A percentile compares a stretch with the other conserved stretches of the same genome.
These are phyloP conservation scores for Silene conica DNA, from an alignment of 148 eudicot genomes.

Conservation along the genomic window DNA sequence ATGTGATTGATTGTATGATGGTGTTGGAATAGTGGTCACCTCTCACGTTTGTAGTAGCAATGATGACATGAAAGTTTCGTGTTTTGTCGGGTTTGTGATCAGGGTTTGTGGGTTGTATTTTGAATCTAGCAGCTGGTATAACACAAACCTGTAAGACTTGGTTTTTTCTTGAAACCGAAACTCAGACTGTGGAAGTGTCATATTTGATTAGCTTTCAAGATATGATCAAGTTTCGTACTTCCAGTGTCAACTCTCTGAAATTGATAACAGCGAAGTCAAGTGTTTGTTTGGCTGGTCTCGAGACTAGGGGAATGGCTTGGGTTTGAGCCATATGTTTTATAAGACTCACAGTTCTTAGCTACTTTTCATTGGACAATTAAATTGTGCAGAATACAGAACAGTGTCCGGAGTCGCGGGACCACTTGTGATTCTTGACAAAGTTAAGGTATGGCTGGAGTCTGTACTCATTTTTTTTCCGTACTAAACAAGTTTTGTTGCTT, in stretches of 20 bases:
- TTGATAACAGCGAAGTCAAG: not conserved
- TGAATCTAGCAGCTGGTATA: not conserved
- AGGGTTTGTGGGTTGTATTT: not conserved
- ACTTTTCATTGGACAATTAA: not conserved
- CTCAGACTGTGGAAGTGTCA: not conserved
- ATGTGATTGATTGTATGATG: not conserved
- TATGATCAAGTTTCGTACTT: too few relatives aligned
- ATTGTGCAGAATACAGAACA: conserved; percentile 50
- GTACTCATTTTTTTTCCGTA: too few relatives aligned
- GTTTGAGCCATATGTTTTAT: not conserved
- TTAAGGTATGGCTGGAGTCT: conserved; percentile 61
- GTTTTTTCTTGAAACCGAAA: not conserved
- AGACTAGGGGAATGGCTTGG: not conserved
- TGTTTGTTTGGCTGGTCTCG: not conserved
- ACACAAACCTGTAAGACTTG: not conserved
- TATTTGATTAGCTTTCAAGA: too few relatives aligned
- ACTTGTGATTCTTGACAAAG: conserved; percentile 63
- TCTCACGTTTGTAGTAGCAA: not conserved
- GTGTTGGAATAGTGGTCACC: not conserved
- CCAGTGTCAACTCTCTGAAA: not conserved
- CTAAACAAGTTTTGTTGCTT: not conserved
- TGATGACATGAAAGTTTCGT: not conserved
- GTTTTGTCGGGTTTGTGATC: not conserved
- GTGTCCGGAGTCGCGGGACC: conserved; percentile 68
- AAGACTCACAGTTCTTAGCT: not conserved